Conservation (phyloP, 768 basidiomycete genomes). For the Clathrus columnatus region DNA sequence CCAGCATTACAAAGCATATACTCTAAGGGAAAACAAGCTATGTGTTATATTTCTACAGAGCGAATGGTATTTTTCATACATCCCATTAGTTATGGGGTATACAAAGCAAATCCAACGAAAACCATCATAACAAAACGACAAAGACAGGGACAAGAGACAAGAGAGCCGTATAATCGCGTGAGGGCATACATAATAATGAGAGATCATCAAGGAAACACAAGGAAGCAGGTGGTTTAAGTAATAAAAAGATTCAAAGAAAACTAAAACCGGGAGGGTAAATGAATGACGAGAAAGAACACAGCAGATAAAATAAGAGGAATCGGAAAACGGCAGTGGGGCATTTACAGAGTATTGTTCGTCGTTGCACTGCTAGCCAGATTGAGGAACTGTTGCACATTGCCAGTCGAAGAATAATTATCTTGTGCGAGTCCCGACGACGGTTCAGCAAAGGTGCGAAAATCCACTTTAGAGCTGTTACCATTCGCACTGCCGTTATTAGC, state of each 20-base stretch:
- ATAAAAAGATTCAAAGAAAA: background rate
- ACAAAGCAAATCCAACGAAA: background rate
- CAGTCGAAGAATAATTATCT: background rate
- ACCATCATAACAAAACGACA: background rate
- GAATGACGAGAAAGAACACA: background rate
- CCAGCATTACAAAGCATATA: constrained; percentile 18
- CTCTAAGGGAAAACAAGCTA: constrained; percentile 34
- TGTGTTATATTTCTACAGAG: constrained; percentile 40
- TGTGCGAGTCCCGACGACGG: background rate
- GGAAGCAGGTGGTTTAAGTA: background rate
- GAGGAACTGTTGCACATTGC: background rate
- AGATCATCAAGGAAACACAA: background rate
- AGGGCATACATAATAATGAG: background rate
- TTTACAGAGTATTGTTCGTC: background rate
- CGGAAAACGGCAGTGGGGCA: background rate
- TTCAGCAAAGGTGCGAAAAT: constrained; percentile 4
- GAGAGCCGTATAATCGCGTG: background rate
- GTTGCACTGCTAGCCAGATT: background rate
- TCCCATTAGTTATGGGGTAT: background rate
- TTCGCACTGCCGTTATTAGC: background rate
- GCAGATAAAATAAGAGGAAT: background rate
- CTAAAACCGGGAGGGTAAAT: background rate
- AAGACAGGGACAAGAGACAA: background rate
- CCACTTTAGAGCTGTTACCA: background rate
- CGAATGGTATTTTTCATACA: constrained; percentile 26